Conservation (phyloP, 768 basidiomycete species). For the Tylopilus vinaceipallidus region DNA sequence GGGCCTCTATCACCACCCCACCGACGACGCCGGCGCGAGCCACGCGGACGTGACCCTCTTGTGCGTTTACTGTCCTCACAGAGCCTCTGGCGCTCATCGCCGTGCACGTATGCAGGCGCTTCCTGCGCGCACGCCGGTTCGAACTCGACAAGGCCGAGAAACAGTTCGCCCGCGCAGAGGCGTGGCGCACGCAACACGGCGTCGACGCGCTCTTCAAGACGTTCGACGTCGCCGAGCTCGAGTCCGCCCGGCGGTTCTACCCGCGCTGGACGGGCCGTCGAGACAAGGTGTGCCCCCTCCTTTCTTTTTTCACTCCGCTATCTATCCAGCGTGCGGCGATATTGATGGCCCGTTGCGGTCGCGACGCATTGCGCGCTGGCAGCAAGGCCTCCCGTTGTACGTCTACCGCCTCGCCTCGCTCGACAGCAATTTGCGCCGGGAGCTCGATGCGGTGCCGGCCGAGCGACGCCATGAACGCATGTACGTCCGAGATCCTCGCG, state of each 20-base stretch:
- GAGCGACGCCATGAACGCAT: slow-evolving; percentile 67
- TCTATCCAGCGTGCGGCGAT: too few species aligned
- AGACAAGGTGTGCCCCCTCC: slow-evolving; percentile 54
- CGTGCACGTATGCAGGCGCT: slow-evolving; percentile 51
- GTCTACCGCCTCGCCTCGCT: slow-evolving; percentile 75
- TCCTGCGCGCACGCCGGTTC: slow-evolving; percentile 77
- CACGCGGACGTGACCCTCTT: slow-evolving; percentile 68
- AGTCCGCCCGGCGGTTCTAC: slow-evolving; percentile 60
- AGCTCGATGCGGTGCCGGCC: slow-evolving; percentile 52
- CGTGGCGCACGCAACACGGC: slow-evolving; percentile 63
- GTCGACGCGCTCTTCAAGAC: slow-evolving; percentile 62
- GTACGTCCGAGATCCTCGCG: too few species aligned
- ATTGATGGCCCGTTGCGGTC: too few species aligned
- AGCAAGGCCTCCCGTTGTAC: slow-evolving; percentile 72
- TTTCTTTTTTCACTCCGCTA: background rate
- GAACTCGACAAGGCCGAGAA: slow-evolving; percentile 59
- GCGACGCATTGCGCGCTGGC: too few species aligned
- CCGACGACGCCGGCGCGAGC: slow-evolving; percentile 38
- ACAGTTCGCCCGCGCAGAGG: slow-evolving; percentile 66
- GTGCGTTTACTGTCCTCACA: slow-evolving; percentile 38
- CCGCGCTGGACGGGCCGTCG: slow-evolving; percentile 80
- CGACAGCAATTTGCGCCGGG: slow-evolving; percentile 48
- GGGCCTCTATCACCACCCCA: slow-evolving; percentile 48
- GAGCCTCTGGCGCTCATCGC: background rate
- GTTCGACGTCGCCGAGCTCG: slow-evolving; percentile 60